A percentile compares a stretch with the other conserved stretches of the same genome.
Evolutionary conservation across 805 yeast genomes (phyloP).

Genomic region (Spathaspora gorwiae): DNA sequence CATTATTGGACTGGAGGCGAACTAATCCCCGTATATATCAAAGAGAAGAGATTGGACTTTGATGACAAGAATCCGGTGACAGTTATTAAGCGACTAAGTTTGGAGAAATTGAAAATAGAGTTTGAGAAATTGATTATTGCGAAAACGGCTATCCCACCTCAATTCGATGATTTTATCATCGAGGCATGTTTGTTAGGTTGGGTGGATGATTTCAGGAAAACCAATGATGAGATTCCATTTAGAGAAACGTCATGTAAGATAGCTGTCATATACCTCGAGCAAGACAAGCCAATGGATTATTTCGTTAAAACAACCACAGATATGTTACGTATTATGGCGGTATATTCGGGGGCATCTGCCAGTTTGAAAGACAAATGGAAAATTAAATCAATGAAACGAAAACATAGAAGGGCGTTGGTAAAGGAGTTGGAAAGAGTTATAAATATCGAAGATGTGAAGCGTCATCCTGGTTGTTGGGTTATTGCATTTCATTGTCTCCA

Average conservation of each 20-base stretch:
- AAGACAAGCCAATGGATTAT: slow-evolving; percentile 4
- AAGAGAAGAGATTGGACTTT: slow-evolving; percentile 2
- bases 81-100: neutral
- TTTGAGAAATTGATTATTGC: slow-evolving; percentile 5
- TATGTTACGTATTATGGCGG: slow-evolving; percentile 9
- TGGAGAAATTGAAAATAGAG: slow-evolving; percentile 3
- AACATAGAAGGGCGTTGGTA: slow-evolving; percentile 3
- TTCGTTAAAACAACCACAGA: slow-evolving; percentile 7
- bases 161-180: slow-evolving; percentile 10
- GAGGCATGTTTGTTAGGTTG: slow-evolving; percentile 12
- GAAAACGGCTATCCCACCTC: slow-evolving; percentile 7
- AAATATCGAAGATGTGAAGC: slow-evolving; percentile 7
- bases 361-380: slow-evolving; percentile 1
- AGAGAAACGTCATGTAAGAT: slow-evolving; percentile 7
- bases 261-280: slow-evolving; percentile 2
- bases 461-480: slow-evolving; percentile 5
- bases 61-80: slow-evolving; percentile 1
- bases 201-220: slow-evolving; percentile 1
- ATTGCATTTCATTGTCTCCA: slow-evolving; percentile 10
- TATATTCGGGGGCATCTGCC: slow-evolving; percentile 2
- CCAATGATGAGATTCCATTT: slow-evolving; percentile 6
- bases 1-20: slow-evolving; percentile 6
- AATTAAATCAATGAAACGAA: slow-evolving; percentile 8
- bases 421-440: slow-evolving; percentile 8
- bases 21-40: neutral